A percentile compares a stretch with the other conserved stretches of the same genome.
Conservation (phyloP, 1,284 basidiomycete genomes). For the Sporisorium graminicola region DNA sequence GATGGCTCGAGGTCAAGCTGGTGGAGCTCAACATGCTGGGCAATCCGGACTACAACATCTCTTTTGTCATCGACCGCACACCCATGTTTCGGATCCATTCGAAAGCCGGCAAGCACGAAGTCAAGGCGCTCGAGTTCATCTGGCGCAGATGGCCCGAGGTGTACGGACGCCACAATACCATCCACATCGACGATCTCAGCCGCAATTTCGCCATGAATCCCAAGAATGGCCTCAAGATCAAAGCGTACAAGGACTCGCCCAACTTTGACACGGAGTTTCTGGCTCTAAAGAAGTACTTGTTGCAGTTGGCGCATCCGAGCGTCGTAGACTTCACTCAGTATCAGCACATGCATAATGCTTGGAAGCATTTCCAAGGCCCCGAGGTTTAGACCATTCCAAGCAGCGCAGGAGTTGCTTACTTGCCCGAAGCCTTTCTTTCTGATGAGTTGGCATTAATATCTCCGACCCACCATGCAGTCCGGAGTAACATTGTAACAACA, state of each 20-base stretch:
- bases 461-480: too few species aligned
- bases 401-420: too few species aligned
- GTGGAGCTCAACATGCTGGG: constrained; percentile 84
- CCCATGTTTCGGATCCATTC: constrained; percentile 91
- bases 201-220: constrained; percentile 87
- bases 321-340: constrained; percentile 46
- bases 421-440: too few species aligned
- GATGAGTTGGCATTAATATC: too few species aligned
- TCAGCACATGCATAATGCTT: constrained; percentile 34
- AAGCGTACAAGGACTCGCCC: constrained; percentile 71
- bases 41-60: constrained; percentile 49
- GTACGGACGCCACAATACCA: constrained; percentile 75
- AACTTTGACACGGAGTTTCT: constrained; percentile 56
- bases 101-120: constrained; percentile 77
- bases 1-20: constrained; percentile 91
- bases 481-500: too few species aligned
- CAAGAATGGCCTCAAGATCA: constrained; percentile 83
- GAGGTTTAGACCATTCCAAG: constrained; percentile 13
- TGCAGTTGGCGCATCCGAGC: constrained; percentile 50
- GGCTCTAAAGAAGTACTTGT: constrained; percentile 42
- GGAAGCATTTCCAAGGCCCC: constrained; percentile 51
- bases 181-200: constrained; percentile 86
- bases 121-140: constrained; percentile 68
- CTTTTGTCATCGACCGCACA: constrained; percentile 78
- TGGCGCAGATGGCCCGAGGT: constrained; percentile 57